Percentiles rank a stretch among this genome's conserved stretches.
phyloP scores from a whole-genome alignment of 192 early-diverging fungal species.

The Rhizoclosmatium globosum region DNA sequence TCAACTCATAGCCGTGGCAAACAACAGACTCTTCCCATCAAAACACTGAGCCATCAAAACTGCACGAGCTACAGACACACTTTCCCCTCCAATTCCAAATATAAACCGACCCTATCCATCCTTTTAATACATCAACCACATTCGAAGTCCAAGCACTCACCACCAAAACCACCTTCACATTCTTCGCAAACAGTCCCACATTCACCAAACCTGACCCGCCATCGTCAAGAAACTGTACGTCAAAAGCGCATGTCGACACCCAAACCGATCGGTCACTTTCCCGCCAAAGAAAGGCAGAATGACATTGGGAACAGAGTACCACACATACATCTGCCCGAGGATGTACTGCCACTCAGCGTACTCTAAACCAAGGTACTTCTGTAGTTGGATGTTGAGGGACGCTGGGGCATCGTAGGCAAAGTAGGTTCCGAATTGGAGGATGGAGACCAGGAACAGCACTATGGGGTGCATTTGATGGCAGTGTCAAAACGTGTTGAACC shows the following conservation, averaged over 20 bases:
- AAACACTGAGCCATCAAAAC: slow-evolving; percentile 58
- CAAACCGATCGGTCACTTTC: slow-evolving; percentile 60
- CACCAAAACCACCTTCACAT: neutral
- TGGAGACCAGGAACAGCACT: neutral
- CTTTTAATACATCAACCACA: neutral
- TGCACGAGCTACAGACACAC: slow-evolving; percentile 53
- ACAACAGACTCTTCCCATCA: slow-evolving; percentile 53
- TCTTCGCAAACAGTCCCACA: slow-evolving; percentile 32
- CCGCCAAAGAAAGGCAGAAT: slow-evolving; percentile 69
- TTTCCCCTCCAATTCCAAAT: slow-evolving; percentile 63
- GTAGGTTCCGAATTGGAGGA: slow-evolving; percentile 32
- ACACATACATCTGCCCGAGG: slow-evolving; percentile 61
- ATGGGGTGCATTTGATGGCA: slow-evolving; percentile 37
- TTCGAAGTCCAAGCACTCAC: neutral
- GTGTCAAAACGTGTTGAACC: too few species aligned
- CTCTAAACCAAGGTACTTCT: slow-evolving; percentile 15
- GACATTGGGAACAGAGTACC: slow-evolving; percentile 73
- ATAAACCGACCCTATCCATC: slow-evolving; percentile 40
- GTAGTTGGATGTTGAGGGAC: slow-evolving; percentile 25
- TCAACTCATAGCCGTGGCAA: slow-evolving; percentile 44
- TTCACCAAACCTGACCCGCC: slow-evolving; percentile 47
- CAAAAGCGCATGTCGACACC: slow-evolving; percentile 54
- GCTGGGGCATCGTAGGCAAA: slow-evolving; percentile 37
- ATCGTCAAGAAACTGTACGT: slow-evolving; percentile 39
- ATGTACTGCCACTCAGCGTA: slow-evolving; percentile 52